Evolutionary conservation across 139 green algal genomes (phyloP).

Genomic region (Nannochloris sp.): DNA sequence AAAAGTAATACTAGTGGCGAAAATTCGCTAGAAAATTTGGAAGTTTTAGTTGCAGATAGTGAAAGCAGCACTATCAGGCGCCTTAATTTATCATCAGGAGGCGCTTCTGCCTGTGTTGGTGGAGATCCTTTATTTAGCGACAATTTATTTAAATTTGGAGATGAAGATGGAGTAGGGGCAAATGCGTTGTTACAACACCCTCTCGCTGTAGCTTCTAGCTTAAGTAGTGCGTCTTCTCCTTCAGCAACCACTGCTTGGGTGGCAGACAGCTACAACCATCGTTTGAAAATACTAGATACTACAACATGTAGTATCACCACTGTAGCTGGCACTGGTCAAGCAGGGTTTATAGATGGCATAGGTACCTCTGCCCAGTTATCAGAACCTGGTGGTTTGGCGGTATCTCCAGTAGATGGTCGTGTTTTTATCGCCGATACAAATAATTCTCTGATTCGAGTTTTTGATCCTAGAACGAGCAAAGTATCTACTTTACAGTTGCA

Average conservation of each 20-base stretch:
- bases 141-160: constrained; percentile 78
- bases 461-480: constrained; percentile 19
- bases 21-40: not conserved
- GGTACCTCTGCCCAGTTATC: constrained; percentile 48
- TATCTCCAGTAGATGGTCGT: constrained; percentile 10
- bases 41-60: constrained; percentile 50
- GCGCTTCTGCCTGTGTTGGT: constrained; percentile 33
- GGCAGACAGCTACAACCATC: constrained; percentile 77
- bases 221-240: not conserved
- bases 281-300: constrained; percentile 59
- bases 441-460: constrained; percentile 49
- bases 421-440: constrained; percentile 71
- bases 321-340: constrained; percentile 45
- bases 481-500: constrained; percentile 51
- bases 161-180: constrained; percentile 56
- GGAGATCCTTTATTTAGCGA: constrained; percentile 66
- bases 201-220: constrained; percentile 23
- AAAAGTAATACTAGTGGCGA: constrained; percentile 3
- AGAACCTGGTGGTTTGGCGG: constrained; percentile 57
- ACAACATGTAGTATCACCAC: constrained; percentile 33
- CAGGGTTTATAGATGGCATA: constrained; percentile 48
- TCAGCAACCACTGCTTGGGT: constrained; percentile 38
- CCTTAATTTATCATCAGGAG: constrained; percentile 46
- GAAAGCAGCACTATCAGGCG: constrained; percentile 59
- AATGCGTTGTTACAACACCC: constrained; percentile 60